Conservation (phyloP, 2,329 filamentous ascomycete genomes). For the Exophiala lecanii-corni region DNA sequence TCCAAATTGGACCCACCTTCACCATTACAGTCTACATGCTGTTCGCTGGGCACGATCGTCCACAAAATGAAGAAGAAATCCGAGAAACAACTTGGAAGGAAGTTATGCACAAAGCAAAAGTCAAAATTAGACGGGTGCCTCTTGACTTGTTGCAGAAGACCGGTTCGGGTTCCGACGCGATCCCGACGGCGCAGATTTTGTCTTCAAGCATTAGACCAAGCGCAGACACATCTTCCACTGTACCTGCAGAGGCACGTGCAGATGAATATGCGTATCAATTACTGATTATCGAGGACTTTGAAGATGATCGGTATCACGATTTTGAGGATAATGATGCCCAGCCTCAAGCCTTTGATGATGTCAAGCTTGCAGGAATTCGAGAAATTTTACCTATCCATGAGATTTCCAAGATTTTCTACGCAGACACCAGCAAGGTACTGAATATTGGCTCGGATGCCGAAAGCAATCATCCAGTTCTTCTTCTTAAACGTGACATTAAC, state of each 20-base stretch:
- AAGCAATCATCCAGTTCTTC: constrained; percentile 66
- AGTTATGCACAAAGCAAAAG: constrained; percentile 84
- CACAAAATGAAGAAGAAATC: constrained; percentile 53
- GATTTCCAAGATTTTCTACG: constrained; percentile 88
- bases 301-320: constrained; percentile 64
- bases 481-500: constrained; percentile 67
- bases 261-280: constrained; percentile 76
- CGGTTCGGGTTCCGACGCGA: constrained; percentile 30
- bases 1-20: constrained; percentile 85
- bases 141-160: constrained; percentile 44
- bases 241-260: constrained; percentile 40
- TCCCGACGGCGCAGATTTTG: constrained; percentile 29
- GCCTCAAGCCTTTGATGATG: constrained; percentile 57
- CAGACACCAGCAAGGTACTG: constrained; percentile 81
- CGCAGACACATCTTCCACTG: constrained; percentile 21
- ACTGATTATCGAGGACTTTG: constrained; percentile 75
- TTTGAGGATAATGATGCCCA: constrained; percentile 57
- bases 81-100: constrained; percentile 85
- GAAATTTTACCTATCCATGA: constrained; percentile 66
- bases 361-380: constrained; percentile 59
- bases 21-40: constrained; percentile 91
- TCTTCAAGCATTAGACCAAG: constrained; percentile 2
- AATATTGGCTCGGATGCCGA: constrained; percentile 70
- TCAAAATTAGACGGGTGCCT: constrained; percentile 72
- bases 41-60: constrained; percentile 70